Evolutionary conservation across 352 stramenopile species (phyloP), one percentile per base, ranked within the genome.

Genomic region (Phytopythium delawarense): DNA sequence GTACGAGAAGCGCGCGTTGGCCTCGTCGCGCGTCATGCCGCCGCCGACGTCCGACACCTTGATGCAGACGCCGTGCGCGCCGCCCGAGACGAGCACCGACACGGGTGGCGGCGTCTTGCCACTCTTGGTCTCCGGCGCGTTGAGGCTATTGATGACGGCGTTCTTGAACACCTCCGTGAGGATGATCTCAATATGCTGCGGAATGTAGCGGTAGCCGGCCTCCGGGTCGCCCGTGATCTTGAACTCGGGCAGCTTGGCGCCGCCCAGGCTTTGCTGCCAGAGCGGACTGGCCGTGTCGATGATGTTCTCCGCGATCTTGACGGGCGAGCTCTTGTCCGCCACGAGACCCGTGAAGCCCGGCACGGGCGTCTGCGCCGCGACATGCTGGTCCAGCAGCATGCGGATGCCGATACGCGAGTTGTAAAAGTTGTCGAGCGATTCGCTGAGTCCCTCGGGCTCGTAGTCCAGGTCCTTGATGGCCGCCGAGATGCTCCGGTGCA

Each of bases 381-480:
- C 8, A 61, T 94, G 84, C 63, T 94, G 84, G 64, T 94, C 84
- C 69, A 92, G 75, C 49, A 94, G 78, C 81, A 89, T 91, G 51
- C 84, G 82, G 55, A 92, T 91, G 59, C 82, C 77, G 56, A 94
- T 94, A 39, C 84, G 79, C 35, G 84, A 94, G 69, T 89, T 90
- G 71, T 94, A 94, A 54, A 94, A 92, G 57, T 79, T 78, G 59
- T 92, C 82, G 39, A 94, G 81, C 46, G 82, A 82, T n/a, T 75
- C 69, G 34, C 67, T 80, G 5, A 91, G 67, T 0, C 76, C 81
- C 39, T 81, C 63, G 0, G 79, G 84, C 52, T 91, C 76, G 61
- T 78, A 78, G 32, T 75, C 68, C 18, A 92, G 75, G 39, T 71
- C 68, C 51, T 81, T 65, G 23, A 94, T 73, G 12, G 82, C 84